Percentiles rank a stretch among this genome's conserved stretches.
These are phyloP conservation scores for Nemania sp. DNA, from an alignment of 2,329 filamentous ascomycete genomes.

Conservation along the genomic window DNA sequence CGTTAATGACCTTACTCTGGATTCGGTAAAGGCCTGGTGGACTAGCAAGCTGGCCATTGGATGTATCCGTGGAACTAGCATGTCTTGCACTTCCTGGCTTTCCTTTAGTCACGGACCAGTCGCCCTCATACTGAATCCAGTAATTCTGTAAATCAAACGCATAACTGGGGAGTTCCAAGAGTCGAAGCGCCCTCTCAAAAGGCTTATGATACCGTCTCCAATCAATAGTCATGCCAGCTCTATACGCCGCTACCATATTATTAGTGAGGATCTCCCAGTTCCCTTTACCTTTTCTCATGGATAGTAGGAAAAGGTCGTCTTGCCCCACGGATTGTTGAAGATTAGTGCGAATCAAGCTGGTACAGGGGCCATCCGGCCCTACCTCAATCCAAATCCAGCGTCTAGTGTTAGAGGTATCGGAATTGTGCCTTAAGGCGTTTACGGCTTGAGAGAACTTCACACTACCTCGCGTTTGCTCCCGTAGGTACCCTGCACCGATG, in stretches of 20 bases:
- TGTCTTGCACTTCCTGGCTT: constrained; percentile 3
- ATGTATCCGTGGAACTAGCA: neutral
- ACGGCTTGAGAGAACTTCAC: constrained; percentile 26
- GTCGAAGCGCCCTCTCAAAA: constrained; percentile 33
- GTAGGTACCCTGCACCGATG: constrained; percentile 24
- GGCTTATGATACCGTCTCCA: constrained; percentile 46
- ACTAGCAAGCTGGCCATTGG: neutral
- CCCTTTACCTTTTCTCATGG: constrained; percentile 18
- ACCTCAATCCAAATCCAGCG: constrained; percentile 31
- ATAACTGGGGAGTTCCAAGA: constrained; percentile 45
- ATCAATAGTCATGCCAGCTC: constrained; percentile 28
- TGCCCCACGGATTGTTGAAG: neutral
- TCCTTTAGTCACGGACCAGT: constrained; percentile 40
- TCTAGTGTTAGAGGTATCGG: neutral
- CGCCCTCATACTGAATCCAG: constrained; percentile 47
- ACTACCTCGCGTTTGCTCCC: constrained; percentile 19
- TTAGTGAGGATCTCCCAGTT: constrained; percentile 22
- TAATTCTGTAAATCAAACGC: constrained; percentile 47
- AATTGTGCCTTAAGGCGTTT: neutral
- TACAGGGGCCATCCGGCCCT: constrained; percentile 21
- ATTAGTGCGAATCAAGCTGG: constrained; percentile 9
- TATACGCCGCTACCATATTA: constrained; percentile 22
- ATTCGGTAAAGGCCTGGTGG: constrained; percentile 5
- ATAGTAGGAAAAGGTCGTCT: constrained; percentile 12
- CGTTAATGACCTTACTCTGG: constrained; percentile 26